Base-by-base conservation (phyloP, 2,329 filamentous ascomycete species). In the Botrytis porri region DNA sequence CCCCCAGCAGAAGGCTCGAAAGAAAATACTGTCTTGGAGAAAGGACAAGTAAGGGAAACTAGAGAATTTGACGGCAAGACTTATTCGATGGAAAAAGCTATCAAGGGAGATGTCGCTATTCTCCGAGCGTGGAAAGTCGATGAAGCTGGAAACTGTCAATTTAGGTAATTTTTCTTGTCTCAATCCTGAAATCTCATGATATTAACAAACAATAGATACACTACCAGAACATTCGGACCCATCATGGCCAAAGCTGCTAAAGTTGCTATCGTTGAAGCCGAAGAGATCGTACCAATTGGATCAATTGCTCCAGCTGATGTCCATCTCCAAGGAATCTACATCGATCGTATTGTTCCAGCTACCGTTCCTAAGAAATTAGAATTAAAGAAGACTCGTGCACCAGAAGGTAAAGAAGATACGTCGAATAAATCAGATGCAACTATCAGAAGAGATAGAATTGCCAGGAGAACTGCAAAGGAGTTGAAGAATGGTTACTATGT, bases 221-320 rank as follows among this genome's bases (percentile, higher is more conserved):
- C 92, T 0, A 93, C 92, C 45, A 92, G 92, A 80, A 89, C 91
- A 0, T 94, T 93, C 75, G 91, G 89, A 1, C 87, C 88, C 2
- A 87, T 93, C 76, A 93, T 94, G 92, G 93, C 92, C 74, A 94
- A 95, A 82, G 93, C 93, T 0, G 93, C 93, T 1, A 88, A 87
- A 62, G 80, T 92, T 60, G 91, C 93, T 45, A 94, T 96, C 48
- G 92, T 95, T 60, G 93, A 96, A 80, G 93, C 93, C 2, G 93
- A 96, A 80, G 87, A 95, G 76, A 94, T 96, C 74, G 93, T 96
- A 70, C 89, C 91, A 5, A 82, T 89, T 1, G 93, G 93, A 35
- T 88, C 89, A 3, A 90, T 96, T 59, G 86, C 90, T 70, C 89
- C 93, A 5, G 90, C 92, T 72, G 88, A 90, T 62, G 89, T 96